Percentiles rank a stretch among this genome's conserved stretches.
phyloP scores from a whole-genome alignment of 352 stramenopile genomes.

The Phytophthora agathidicida region DNA sequence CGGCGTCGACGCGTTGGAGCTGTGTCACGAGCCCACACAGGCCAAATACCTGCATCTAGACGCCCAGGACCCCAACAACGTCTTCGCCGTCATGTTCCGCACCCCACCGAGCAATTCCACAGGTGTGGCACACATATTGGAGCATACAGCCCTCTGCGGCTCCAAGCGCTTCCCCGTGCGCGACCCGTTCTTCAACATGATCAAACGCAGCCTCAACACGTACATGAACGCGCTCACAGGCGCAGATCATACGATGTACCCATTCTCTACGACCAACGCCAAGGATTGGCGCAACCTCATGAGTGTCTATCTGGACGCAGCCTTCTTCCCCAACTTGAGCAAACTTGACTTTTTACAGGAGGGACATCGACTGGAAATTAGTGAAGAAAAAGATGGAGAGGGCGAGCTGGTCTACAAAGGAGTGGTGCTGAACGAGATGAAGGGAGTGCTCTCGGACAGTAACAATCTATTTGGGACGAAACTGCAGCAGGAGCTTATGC shows the following conservation, averaged over 20 bases:
- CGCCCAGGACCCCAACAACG: slow-evolving; percentile 85
- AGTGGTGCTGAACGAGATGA: slow-evolving; percentile 99
- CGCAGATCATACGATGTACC: slow-evolving; percentile 98
- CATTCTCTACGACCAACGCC: slow-evolving; percentile 96
- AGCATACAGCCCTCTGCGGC: slow-evolving; percentile 95
- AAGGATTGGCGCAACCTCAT: slow-evolving; percentile 99
- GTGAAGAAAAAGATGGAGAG: slow-evolving; percentile 37
- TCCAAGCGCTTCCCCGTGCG: slow-evolving; percentile 97
- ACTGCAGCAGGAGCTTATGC: slow-evolving; percentile 92
- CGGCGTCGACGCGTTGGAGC: slow-evolving; percentile 79
- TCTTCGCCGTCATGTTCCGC: slow-evolving; percentile 96
- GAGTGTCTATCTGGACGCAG: slow-evolving; percentile 97
- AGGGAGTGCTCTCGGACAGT: slow-evolving; percentile 96
- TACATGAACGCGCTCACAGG: slow-evolving; percentile 99
- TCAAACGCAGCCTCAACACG: slow-evolving; percentile 98
- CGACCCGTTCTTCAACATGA: slow-evolving; percentile 99
- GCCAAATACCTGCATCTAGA: slow-evolving; percentile 86
- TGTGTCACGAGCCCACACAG: slow-evolving; percentile 73
- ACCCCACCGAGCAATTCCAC: slow-evolving; percentile 97
- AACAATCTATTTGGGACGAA: slow-evolving; percentile 93
- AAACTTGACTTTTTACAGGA: slow-evolving; percentile 83
- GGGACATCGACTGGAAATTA: slow-evolving; percentile 76
- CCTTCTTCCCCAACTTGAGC: slow-evolving; percentile 94
- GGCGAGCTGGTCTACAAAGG: slow-evolving; percentile 81
- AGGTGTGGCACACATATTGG: slow-evolving; percentile 98